Conservation (phyloP, 139 green algal genomes). For the Tetratostichococcus sp. region DNA sequence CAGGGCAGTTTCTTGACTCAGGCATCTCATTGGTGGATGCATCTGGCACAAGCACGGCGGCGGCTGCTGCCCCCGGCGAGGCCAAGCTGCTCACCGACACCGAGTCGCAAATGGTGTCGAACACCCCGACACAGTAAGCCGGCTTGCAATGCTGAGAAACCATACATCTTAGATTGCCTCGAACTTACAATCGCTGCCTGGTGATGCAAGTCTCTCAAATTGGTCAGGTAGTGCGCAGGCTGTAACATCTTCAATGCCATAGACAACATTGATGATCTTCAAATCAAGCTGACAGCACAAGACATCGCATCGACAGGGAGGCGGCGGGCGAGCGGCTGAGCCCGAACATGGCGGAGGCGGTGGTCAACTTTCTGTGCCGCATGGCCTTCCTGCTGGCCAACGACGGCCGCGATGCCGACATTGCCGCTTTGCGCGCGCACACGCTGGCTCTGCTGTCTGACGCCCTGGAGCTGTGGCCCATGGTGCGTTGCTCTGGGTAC, state of each 20-base stretch:
- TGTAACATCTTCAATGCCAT: too few species aligned
- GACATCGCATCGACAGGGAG: not conserved
- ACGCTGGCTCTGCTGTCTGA: slow-evolving; percentile 37
- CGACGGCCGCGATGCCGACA: slow-evolving; percentile 50
- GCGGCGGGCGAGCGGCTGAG: slow-evolving; percentile 16
- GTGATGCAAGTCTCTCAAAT: too few species aligned
- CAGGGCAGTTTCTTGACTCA: too few species aligned
- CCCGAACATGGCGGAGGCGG: slow-evolving; percentile 65
- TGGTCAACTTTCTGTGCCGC: slow-evolving; percentile 89
- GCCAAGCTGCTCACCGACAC: not conserved
- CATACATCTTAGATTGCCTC: too few species aligned
- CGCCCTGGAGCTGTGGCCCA: slow-evolving; percentile 48
- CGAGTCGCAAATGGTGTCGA: not conserved
- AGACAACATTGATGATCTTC: too few species aligned
- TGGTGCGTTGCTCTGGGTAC: not conserved
- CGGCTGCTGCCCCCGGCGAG: not conserved
- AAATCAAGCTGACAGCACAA: too few species aligned
- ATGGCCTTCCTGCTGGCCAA: slow-evolving; percentile 66
- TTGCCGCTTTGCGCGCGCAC: slow-evolving; percentile 40
- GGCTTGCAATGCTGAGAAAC: too few species aligned
- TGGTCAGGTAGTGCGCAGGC: too few species aligned
- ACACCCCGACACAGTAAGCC: not conserved
- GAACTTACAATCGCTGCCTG: too few species aligned
- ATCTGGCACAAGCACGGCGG: not conserved
- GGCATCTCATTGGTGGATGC: not conserved